A percentile compares a stretch with the other conserved stretches of the same genome.
Conservation (phyloP, 768 basidiomycete species). For the Tulasnella calospora region DNA sequence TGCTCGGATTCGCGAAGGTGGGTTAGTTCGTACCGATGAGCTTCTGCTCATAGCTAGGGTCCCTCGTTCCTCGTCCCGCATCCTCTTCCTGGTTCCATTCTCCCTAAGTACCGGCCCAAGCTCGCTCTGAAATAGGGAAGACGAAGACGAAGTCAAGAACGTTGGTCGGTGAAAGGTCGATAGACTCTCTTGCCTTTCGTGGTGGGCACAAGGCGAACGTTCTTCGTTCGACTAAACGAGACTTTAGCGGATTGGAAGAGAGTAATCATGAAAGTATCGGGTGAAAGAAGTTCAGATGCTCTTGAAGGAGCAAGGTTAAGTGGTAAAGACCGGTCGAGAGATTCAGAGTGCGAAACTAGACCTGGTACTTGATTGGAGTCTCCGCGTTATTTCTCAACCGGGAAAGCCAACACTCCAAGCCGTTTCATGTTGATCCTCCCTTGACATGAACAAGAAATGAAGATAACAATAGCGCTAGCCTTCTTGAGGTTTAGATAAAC, state of each 20-base stretch:
- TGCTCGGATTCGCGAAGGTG: too few species aligned
- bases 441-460: too few species aligned
- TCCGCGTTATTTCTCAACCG: not conserved
- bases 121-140: conserved; percentile 73
- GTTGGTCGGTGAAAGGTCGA: conserved; percentile 32
- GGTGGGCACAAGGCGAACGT: conserved; percentile 27
- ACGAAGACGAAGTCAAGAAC: conserved; percentile 63
- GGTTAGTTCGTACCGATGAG: too few species aligned
- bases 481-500: too few species aligned
- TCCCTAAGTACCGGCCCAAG: conserved; percentile 71
- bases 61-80: too few species aligned
- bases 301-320: not conserved
- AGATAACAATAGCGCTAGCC: too few species aligned
- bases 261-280: not conserved
- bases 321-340: not conserved
- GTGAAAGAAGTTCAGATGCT: not conserved
- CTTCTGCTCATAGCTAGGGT: too few species aligned
- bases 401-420: not conserved
- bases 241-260: not conserved
- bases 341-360: not conserved
- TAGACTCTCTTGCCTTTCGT: conserved; percentile 8
- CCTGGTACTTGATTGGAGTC: not conserved
- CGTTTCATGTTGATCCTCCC: not conserved
- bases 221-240: not conserved
- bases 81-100: too few species aligned